Base-by-base conservation (phyloP, 2,329 filamentous ascomycete genomes). In the Microcyclosporella mali region DNA sequence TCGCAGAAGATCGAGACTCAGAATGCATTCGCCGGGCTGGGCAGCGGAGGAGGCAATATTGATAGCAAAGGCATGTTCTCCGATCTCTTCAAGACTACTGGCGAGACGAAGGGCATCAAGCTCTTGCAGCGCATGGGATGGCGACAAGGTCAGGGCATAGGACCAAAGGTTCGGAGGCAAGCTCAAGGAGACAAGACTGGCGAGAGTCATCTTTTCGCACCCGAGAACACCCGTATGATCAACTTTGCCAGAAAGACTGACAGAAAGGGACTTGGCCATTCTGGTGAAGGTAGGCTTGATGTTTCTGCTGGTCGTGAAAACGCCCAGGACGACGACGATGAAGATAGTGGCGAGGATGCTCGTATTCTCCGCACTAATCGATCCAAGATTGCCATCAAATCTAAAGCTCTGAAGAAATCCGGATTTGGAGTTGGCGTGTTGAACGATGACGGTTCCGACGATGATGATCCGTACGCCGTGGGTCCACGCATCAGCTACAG, bases 81-180 rank as follows among this genome's bases (percentile, higher is more conserved):
- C 56, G 86, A 87, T 38, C 66, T 95, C 1, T 81, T 95, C 50
- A 76, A 77, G 43, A 70, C 72, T 0, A 75, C 79, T 7, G 86
- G 87, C 28, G 86, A 95, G 49, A 94, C 88, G 0, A 88, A 94
- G 74, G 92, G 92, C 1, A 73, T 85, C 11, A 89, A 85, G 60
- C 71, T 98, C 12, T 70, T 97, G 46, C 86, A 85, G 60, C 85
- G 77, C 58, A 97, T 98, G 90, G 92, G 90, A 12, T 98, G 92
- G 92, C 85, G 84, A 57, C 85, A 90, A 50, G 90, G 89, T 1
- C 89, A 97, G 65, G 92, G 92, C 3, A 81, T 97, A 49, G 92
- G 92, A 1, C 88, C 88, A 16, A 95, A 88, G 64, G 71, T 95
- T 27, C 79, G 81, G 41, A 78, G 92, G 37, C 75, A 73, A 60